Evolutionary conservation across 1,139 yeast species (phyloP), one percentile per base, ranked within the genome.

Genomic region (Debaryomyces fabryi): DNA sequence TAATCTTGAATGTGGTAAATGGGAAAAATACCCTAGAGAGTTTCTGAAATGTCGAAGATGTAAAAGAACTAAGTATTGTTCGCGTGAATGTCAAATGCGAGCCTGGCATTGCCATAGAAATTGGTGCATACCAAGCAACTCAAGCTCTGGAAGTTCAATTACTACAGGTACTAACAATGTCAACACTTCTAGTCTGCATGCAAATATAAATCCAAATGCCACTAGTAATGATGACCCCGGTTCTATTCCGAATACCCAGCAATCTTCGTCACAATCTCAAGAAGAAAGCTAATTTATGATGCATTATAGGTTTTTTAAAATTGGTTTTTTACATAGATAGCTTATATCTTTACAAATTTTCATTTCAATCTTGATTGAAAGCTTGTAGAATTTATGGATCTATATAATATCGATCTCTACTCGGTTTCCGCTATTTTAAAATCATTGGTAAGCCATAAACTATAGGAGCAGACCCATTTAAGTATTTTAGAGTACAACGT

Each of bases 11-110:
- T 93, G 99, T 69, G 97, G 97, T n/a, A 85, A 79, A 62, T 93
- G 99, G 99, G 99, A 93, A 66, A 81, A 80, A 39, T 84, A 72
- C 54, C 97, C 97, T 10, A 79, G 96, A 42, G 96, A 92, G 64
- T 93, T 92, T 71, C 96, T 96, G 54, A 93, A 93, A 68, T 93
- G 99, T 67, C 79, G 97, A 51, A 79, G 96, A 46, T 93, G 99
- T 68, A 90, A 92, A 67, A 74, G 98, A 51, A 91, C 99, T 1
- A 93, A 93, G 70, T 93, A 93, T 65, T 93, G 99, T 64, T 86
- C 96, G 13, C 81, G 93, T 56, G 92, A 86, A 47, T 93, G 99
- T 65, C 99, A 93, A 68, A 79, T 90, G 64, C 80, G 79, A 54
- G 96, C 97, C 0, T 93, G 99, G 99, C 81, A 81, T 20, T 88